Evolutionary conservation across 139 green algal species (phyloP).

Genomic region (Pseudopediastrum boryanum): DNA sequence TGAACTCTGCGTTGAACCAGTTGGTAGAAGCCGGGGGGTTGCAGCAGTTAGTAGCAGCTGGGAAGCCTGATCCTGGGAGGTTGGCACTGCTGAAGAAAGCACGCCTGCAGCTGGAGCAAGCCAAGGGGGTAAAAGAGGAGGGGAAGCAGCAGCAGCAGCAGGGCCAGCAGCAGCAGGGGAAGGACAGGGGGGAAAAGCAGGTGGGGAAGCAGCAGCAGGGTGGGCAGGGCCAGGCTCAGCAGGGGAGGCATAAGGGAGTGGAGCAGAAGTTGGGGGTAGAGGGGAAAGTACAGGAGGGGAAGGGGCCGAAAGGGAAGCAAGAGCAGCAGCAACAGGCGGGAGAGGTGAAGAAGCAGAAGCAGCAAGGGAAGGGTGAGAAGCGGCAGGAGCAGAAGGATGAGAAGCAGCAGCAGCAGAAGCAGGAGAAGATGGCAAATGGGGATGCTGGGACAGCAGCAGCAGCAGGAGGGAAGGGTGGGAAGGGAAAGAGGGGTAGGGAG

Average conservation of each 20-base stretch:
- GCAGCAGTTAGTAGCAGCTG: constrained; percentile 38
- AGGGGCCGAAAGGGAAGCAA: background rate
- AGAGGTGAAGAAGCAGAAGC: background rate
- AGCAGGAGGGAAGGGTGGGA: too few species aligned
- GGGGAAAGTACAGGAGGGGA: background rate
- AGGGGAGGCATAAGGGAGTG: too few species aligned
- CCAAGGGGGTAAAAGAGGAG: background rate
- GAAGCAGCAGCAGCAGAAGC: too few species aligned
- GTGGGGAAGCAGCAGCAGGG: background rate
- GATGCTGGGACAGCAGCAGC: too few species aligned
- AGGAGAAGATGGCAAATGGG: too few species aligned
- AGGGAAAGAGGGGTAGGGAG: too few species aligned
- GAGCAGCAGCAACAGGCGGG: background rate
- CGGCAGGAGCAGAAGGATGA: background rate
- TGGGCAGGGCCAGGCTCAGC: too few species aligned
- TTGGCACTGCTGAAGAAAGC: constrained; percentile 35
- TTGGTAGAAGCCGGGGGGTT: constrained; percentile 33
- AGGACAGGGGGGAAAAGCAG: background rate
- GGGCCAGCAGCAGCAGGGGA: background rate
- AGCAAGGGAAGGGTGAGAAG: background rate
- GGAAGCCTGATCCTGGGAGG: constrained; percentile 35
- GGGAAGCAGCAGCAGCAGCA: constrained; percentile 16
- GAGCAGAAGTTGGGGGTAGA: background rate
- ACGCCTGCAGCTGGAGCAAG: constrained; percentile 4
- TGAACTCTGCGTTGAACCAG: constrained; percentile 25